Percentiles rank a stretch among this genome's conserved stretches.
Evolutionary conservation across 2,329 filamentous ascomycete genomes (phyloP).

Genomic region (Knoxdaviesia proteae): DNA sequence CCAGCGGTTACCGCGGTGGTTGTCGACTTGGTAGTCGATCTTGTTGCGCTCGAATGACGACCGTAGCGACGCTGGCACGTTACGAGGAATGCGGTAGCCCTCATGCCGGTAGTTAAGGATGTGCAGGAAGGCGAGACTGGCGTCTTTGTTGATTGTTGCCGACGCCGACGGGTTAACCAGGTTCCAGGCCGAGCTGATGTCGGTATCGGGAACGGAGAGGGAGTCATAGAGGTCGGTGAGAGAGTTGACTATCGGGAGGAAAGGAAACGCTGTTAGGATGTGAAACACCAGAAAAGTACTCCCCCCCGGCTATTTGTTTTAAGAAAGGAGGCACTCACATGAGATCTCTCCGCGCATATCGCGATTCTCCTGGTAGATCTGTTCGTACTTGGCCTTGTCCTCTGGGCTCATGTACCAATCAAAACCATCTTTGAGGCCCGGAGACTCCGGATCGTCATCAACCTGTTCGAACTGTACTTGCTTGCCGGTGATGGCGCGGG

Average conservation of each 20-base stretch:
- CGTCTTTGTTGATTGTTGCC: constrained; percentile 79
- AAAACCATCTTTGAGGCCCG: constrained; percentile 83
- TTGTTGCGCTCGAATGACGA: constrained; percentile 85
- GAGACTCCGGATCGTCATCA: constrained; percentile 62
- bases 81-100: constrained; percentile 80
- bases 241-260: constrained; percentile 38
- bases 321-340: constrained; percentile 28
- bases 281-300: neutral
- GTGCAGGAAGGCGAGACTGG: constrained; percentile 82
- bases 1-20: constrained; percentile 55
- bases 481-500: constrained; percentile 55
- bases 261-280: constrained; percentile 1
- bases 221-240: constrained; percentile 72
- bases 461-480: constrained; percentile 70
- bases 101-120: constrained; percentile 93
- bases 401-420: constrained; percentile 97
- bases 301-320: neutral
- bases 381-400: constrained; percentile 88
- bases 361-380: constrained; percentile 86
- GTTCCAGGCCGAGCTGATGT: constrained; percentile 88
- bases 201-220: constrained; percentile 52
- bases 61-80: constrained; percentile 75
- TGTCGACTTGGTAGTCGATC: constrained; percentile 88
- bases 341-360: constrained; percentile 69
- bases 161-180: constrained; percentile 80